phyloP scores from a whole-genome alignment of 2,329 filamentous ascomycete genomes.

The Didymella exigua region DNA sequence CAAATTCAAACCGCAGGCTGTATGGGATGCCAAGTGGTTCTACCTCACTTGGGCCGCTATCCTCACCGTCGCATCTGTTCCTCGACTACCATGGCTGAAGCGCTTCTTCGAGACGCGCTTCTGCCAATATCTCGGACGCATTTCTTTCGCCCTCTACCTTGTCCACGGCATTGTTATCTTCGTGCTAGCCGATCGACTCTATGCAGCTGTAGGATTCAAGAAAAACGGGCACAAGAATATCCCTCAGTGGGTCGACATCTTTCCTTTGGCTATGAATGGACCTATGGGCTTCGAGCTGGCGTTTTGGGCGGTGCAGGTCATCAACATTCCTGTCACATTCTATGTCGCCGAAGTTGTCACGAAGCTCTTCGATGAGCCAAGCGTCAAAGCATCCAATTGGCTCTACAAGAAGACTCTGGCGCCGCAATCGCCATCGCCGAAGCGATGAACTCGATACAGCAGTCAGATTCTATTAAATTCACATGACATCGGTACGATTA shows the following conservation, averaged over 20 bases:
- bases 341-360: constrained; percentile 44
- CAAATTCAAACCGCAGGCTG: constrained; percentile 67
- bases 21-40: constrained; percentile 71
- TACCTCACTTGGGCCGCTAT: constrained; percentile 67
- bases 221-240: constrained; percentile 59
- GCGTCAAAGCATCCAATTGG: constrained; percentile 58
- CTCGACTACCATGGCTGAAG: constrained; percentile 60
- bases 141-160: constrained; percentile 65
- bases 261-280: constrained; percentile 61
- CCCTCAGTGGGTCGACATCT: constrained; percentile 61
- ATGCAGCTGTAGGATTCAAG: constrained; percentile 64
- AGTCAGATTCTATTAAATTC: not conserved
- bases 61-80: constrained; percentile 61
- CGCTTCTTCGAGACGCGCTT: constrained; percentile 55
- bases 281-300: constrained; percentile 62
- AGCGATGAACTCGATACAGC: not conserved
- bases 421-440: constrained; percentile 17
- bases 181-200: constrained; percentile 61
- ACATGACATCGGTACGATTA: not conserved
- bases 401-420: constrained; percentile 58
- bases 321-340: constrained; percentile 48
- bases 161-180: constrained; percentile 59
- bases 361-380: constrained; percentile 55
- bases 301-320: constrained; percentile 64
- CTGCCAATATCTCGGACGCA: constrained; percentile 62